phyloP scores from a whole-genome alignment of 371 early-diverging fungal species.

The Dinochytrium kinnereticum region DNA sequence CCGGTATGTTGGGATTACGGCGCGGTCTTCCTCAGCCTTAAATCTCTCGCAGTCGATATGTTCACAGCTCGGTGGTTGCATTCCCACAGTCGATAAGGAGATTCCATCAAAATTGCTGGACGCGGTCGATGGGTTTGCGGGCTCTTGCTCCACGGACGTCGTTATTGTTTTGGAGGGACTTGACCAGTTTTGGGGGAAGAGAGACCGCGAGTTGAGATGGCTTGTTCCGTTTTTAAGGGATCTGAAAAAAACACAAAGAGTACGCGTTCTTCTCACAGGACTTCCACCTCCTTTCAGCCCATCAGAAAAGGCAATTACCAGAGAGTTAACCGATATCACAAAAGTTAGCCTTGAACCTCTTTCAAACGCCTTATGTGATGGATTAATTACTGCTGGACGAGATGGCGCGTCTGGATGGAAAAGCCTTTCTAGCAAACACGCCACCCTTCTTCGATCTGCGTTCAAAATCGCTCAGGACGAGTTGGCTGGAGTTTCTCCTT shows the following conservation, averaged over 20 bases:
- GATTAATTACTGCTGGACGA: too few relatives aligned
- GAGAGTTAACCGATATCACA: not conserved
- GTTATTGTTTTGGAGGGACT: conserved; percentile 10
- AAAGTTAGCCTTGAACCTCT: too few relatives aligned
- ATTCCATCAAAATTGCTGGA: not conserved
- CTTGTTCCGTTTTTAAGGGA: not conserved
- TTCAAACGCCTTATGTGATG: too few relatives aligned
- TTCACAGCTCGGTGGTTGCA: not conserved
- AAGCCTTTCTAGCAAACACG: not conserved
- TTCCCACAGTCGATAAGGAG: not conserved
- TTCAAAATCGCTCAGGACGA: not conserved
- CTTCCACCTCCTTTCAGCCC: not conserved
- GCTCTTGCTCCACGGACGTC: not conserved
- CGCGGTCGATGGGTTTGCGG: not conserved
- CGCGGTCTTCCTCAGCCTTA: not conserved
- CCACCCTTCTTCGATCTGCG: not conserved
- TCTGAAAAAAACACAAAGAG: not conserved
- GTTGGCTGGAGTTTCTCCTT: not conserved
- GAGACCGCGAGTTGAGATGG: not conserved
- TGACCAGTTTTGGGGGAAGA: not conserved
- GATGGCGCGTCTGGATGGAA: too few relatives aligned
- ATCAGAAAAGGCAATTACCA: not conserved
- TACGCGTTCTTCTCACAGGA: not conserved
- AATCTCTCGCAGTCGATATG: not conserved
- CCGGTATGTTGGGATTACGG: not conserved